Base-by-base conservation (phyloP, 1,284 basidiomycete species). In the Ustilago cynodontis region DNA sequence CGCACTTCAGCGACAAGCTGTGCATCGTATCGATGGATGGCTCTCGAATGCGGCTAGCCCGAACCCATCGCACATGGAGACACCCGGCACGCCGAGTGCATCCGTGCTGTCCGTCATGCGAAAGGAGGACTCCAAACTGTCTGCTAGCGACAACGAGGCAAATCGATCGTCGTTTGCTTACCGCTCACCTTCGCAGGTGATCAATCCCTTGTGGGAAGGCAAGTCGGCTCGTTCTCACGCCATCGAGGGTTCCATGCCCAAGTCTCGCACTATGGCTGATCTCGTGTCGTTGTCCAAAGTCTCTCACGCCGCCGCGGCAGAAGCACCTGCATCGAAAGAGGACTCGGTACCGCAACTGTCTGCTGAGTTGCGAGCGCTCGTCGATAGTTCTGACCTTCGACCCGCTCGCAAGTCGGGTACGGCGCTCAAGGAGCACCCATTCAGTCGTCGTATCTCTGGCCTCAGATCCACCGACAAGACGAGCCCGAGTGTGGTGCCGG, bases 11-110 rank as follows among this genome's bases (percentile, higher is more conserved):
- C 63, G 69, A 37, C 64, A 79, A 33, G 80, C 80, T 8, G 79
- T 80, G 16, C 41, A 64, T 29, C 79, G 79, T 16, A 71, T 82
- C 33, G 71, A 60, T 16, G 81, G 78, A 47, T 82, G 81, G 81
- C 77, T 82, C 6, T 69, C 71, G 22, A 71, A 63, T 10, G 56
- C 72, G 11, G 31, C 55, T n/a, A 72, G 65, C 28, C 65, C 67
- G 8, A 69, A 64, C 37, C 31, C 65, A 1, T 68, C 67, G 31
- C 59, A 64, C 41, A 66, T 76, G 57, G 61, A 78, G 37, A 68
- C 64, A 37, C 77, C 79, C 11, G 77, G 74, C 13, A 82, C 79
- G 13, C 81, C 81, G 2, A 71, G 59, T 31, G 75, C 62, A 13
- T 81, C 79, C 3, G 68, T 77, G 28, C 59, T 79, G 5, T 81